Base-by-base conservation (phyloP, 495 filamentous ascomycete genomes). In the Lophium mytilinum region DNA sequence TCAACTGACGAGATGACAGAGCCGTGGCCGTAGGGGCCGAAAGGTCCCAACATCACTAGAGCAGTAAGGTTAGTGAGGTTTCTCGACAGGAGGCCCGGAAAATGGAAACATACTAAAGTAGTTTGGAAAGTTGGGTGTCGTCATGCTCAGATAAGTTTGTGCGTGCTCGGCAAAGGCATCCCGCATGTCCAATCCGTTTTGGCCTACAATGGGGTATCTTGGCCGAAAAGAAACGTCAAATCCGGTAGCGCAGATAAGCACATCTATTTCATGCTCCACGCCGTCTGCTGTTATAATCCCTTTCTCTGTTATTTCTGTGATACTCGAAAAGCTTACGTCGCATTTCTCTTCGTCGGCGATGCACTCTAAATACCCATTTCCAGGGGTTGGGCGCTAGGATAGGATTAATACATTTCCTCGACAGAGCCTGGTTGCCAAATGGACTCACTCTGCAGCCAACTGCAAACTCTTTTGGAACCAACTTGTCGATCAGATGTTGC, bases 211-310 rank as follows among this genome's bases (percentile, higher is more conserved):
- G 52, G 39, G 39, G 17, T 41, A 41, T 12, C 39, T 12, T 17
- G 39, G 39, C 4, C 39, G 39, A 9, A 41, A 41, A 12, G 39
- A 41, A 1, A 41, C 39, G 39, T 54, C 35, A 21, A 54, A 54
- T 10, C 52, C 52, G 37, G 52, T 45, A 4, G 52, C 52, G 39
- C 17, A 54, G 21, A 54, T 15, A 2, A 54, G 41, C 37, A 46
- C n/a, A 17, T 54, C 52, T n/a, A 54, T 11, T 1, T 42, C 17
- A 33, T 46, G 50, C 15, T 52, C 19, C 19, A 11, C 19, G n/a
- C 50, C 50, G 33, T 52, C 50, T 10, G 10, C 9, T n/a, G 50
- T 52, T 1, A 34, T 34, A 37, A 52, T 34, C 2, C 50, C 50
- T 30, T 37, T 52, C 8, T 34, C 24, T 14, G 18, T 52, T 1